Evolutionary conservation across 768 basidiomycete species (phyloP), one percentile per base, ranked within the genome.

Genomic region (Lentinula detonsa): DNA sequence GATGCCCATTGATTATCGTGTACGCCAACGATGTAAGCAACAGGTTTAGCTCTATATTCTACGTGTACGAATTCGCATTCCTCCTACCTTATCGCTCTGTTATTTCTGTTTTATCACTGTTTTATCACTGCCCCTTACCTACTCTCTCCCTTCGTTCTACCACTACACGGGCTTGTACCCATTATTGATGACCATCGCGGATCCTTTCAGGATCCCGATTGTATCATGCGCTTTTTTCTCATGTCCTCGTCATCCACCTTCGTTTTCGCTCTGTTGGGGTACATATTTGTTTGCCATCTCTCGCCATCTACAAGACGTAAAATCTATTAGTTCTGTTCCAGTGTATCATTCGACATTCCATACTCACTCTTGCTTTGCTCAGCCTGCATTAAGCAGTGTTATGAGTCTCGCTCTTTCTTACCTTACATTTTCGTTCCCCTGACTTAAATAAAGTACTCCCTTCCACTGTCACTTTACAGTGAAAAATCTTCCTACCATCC

Each of bases 21-120:
- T n/a, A 21, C 37, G 18, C 23, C 39, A 43, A 28, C 40, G 15
- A 23, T 23, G 35, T 40, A 7, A 37, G 18, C n/a, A 39, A 7
- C 28, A 18, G 40, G 40, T 23, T 34, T 8, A 33, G 16, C n/a
- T 53, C 37, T 4, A 9, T 54, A 37, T 5, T 16, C 21, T 54
- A 56, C 40, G 16, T 56, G 55, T 56, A 56, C 55, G 55, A 56
- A 13, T 43, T 56, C 55, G 55, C 45, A 13, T 43, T 56, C 28
- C 40, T 43, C 40, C 15, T 56, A 56, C 23, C 34, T 28, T 56
- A 56, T 56, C 23, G 16, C 33, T 37, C 40, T 40, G 9, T 37
- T 56, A 56, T 56, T 56, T 43, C 13, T 28, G 37, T 39, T 39
- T 39, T 5, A 13, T 39, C 37, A 39, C 6, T 48, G 46, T 48